Conservation (phyloP, 306 rosid genomes). For the Glycine soja region DNA sequence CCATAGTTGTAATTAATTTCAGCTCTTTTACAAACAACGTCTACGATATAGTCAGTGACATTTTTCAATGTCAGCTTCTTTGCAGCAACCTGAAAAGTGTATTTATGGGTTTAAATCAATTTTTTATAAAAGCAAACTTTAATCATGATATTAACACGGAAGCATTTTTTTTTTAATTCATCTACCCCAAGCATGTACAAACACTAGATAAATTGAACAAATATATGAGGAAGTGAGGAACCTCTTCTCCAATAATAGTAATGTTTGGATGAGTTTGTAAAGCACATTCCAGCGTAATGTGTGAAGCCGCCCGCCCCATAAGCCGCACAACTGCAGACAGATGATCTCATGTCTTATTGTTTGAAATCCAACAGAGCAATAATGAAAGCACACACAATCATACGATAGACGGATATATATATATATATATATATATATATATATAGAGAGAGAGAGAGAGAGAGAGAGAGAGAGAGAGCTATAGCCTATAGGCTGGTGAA, state of each 20-base stretch:
- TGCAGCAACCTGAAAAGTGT: constrained; percentile 82
- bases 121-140: constrained; percentile 15
- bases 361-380: constrained; percentile 1
- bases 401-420: no score
- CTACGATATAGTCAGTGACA: constrained; percentile 94
- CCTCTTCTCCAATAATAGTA: constrained; percentile 98
- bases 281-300: constrained; percentile 97
- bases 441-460: no score
- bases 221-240: constrained; percentile 52
- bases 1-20: constrained; percentile 84
- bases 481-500: no score
- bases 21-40: constrained; percentile 79
- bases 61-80: constrained; percentile 93
- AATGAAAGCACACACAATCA: no score
- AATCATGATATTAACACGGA: constrained; percentile 12
- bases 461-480: no score
- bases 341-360: constrained; percentile 8
- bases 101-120: constrained; percentile 41
- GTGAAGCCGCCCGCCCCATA: constrained; percentile 99
- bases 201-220: constrained; percentile 6
- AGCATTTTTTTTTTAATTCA: no score
- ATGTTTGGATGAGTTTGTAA: constrained; percentile 98
- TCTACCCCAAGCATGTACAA: not conserved
- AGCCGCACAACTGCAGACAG: constrained; percentile 92
- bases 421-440: no score